Conservation (phyloP, 1,284 basidiomycete genomes). For the Malassezia japonica region DNA sequence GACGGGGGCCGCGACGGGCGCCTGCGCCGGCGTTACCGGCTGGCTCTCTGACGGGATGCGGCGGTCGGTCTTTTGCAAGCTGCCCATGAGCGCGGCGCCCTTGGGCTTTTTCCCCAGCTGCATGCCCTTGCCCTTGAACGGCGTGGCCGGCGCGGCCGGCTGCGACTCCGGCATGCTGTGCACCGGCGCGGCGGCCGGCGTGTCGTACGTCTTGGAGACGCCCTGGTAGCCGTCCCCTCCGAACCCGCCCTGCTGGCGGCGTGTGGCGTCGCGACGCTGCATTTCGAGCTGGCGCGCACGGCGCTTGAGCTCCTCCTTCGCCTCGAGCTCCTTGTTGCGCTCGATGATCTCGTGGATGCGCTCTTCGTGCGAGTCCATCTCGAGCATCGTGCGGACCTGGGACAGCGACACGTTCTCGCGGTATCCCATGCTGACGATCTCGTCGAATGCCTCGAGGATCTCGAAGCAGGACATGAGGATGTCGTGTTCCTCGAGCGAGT, state of each 20-base stretch:
- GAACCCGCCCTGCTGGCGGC: conserved; percentile 29
- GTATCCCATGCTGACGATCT: conserved; percentile 88
- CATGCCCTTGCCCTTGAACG: conserved; percentile 94
- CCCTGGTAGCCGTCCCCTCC: conserved; percentile 19
- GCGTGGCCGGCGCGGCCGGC: conserved; percentile 50
- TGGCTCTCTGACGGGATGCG: not conserved
- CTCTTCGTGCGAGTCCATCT: conserved; percentile 99
- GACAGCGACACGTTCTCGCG: conserved; percentile 83
- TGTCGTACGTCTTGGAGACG: conserved; percentile 28
- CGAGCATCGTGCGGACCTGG: conserved; percentile 82
- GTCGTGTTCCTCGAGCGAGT: conserved; percentile 73
- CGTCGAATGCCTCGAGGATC: conserved; percentile 88
- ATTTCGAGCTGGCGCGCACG: conserved; percentile 96
- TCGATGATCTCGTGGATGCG: conserved; percentile 99
- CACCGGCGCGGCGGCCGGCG: conserved; percentile 31
- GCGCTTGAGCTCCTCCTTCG: conserved; percentile 96
- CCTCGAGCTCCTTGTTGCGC: conserved; percentile 96
- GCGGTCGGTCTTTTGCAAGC: conserved; percentile 56
- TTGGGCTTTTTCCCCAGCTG: conserved; percentile 92
- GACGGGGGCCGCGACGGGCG: not conserved
- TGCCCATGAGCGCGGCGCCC: conserved; percentile 74
- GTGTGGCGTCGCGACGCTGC: conserved; percentile 63
- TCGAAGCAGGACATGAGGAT: conserved; percentile 89
- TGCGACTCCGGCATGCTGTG: conserved; percentile 11
- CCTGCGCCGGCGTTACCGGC: not conserved